phyloP scores from a whole-genome alignment of 352 stramenopile species.

The Phytophthora hibernalis region DNA sequence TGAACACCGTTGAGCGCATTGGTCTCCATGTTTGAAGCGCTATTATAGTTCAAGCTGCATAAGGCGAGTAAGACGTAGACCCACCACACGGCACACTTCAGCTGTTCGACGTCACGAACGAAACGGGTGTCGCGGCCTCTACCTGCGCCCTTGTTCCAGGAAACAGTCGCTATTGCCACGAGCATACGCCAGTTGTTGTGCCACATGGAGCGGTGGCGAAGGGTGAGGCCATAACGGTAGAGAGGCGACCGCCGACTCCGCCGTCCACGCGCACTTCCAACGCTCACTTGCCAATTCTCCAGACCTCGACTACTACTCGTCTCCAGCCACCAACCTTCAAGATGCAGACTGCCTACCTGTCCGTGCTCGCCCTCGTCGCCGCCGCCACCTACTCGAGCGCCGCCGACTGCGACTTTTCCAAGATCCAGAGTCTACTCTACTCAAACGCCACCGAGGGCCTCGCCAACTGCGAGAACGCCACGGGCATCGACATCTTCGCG shows the following conservation, averaged over 20 bases:
- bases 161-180: constrained; percentile 14
- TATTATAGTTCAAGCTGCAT: no score
- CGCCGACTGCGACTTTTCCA: constrained; percentile 55
- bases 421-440: constrained; percentile 63
- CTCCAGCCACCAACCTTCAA: not conserved
- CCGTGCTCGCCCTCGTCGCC: constrained; percentile 28
- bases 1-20: not conserved
- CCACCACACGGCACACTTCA: no score
- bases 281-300: constrained; percentile 34
- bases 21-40: not conserved
- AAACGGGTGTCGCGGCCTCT: constrained; percentile 19
- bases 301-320: constrained; percentile 17
- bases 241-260: constrained; percentile 10
- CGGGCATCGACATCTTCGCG: constrained; percentile 66
- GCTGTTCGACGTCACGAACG: constrained; percentile 23
- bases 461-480: constrained; percentile 46
- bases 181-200: constrained; percentile 22
- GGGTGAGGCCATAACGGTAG: constrained; percentile 10
- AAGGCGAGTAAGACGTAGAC: not conserved
- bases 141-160: not conserved
- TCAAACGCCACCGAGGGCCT: constrained; percentile 65
- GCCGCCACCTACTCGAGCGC: constrained; percentile 35
- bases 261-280: not conserved
- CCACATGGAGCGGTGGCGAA: constrained; percentile 17
- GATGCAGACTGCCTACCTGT: constrained; percentile 42